phyloP scores from a whole-genome alignment of 305 asterid genomes.

The Solanum hybrid region DNA sequence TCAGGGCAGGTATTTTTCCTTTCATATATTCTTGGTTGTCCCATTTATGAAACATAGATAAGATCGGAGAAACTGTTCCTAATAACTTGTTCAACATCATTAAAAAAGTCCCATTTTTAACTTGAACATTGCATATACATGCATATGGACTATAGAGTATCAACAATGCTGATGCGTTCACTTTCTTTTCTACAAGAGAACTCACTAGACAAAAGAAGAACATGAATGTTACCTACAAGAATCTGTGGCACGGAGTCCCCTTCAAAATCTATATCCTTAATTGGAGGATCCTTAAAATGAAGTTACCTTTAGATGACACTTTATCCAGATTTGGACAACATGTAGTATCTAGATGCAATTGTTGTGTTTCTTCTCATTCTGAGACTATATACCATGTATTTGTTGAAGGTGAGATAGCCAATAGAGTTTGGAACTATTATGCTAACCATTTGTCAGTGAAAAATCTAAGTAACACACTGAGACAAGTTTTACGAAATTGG shows the following conservation, averaged over 20 bases:
- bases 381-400: neutral
- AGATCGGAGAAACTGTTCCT: neutral
- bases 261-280: neutral
- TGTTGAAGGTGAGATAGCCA: neutral
- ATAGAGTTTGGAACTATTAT: neutral
- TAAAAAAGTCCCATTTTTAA: neutral
- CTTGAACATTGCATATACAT: neutral
- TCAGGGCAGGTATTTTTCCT: neutral
- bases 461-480: neutral
- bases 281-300: neutral
- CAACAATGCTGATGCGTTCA: neutral
- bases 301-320: neutral
- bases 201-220: neutral
- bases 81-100: neutral
- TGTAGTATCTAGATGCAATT: neutral
- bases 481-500: neutral
- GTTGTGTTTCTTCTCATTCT: neutral
- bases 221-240: neutral
- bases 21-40: neutral
- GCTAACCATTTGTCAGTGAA: neutral
- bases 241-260: neutral
- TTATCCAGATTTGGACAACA: neutral
- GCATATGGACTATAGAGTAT: neutral
- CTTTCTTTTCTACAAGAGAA: neutral
- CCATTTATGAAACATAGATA: neutral